Conservation (phyloP, 2,329 filamentous ascomycete species). For the Seiridium unicorne region DNA sequence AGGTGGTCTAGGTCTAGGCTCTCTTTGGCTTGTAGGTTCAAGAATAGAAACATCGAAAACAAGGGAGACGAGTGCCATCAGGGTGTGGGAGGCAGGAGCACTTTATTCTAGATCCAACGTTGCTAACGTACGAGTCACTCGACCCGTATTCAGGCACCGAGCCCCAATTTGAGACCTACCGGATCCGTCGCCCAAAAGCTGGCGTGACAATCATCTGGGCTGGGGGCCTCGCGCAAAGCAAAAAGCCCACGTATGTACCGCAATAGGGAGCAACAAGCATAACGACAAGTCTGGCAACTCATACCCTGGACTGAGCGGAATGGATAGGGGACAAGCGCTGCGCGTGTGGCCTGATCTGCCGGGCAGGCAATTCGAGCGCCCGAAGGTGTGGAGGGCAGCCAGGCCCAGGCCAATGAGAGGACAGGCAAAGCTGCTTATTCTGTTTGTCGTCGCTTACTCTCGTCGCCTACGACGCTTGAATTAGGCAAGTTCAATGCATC, state of each 20-base stretch:
- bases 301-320: not conserved
- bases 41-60: not conserved
- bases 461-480: not conserved
- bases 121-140: not conserved
- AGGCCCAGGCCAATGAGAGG: not conserved
- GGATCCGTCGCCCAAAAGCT: not conserved
- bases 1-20: not conserved
- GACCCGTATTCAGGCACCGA: not conserved
- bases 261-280: not conserved
- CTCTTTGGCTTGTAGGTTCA: not conserved
- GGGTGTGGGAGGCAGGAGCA: not conserved
- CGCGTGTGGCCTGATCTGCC: not conserved
- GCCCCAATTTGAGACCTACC: not conserved
- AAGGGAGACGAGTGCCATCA: not conserved
- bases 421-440: not conserved
- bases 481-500: conserved; percentile 2
- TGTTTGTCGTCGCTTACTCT: not conserved
- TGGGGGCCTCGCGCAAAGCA: not conserved
- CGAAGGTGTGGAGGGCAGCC: not conserved
- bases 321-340: not conserved
- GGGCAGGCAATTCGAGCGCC: not conserved
- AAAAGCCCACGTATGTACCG: not conserved
- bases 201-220: not conserved
- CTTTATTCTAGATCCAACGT: not conserved
- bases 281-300: not conserved